Conservation (phyloP, 768 basidiomycete species). For the Pleurotus salmoneostramineus region DNA sequence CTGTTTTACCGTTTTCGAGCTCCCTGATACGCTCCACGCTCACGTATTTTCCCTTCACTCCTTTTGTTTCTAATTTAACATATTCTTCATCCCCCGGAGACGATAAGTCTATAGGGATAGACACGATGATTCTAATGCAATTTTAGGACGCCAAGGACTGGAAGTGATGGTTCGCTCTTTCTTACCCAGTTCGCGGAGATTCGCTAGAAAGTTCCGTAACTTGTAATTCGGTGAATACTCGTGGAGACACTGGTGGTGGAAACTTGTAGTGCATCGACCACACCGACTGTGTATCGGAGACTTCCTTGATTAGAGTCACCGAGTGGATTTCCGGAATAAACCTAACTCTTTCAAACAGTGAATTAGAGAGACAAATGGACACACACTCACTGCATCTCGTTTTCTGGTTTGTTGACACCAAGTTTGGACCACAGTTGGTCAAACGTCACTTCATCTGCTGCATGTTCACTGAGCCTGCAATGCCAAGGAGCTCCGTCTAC, state of each 20-base stretch:
- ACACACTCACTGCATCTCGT: conserved; percentile 60
- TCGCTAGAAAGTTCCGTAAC: conserved; percentile 48
- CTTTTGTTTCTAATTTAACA: conserved; percentile 58
- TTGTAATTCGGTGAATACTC: conserved; percentile 74
- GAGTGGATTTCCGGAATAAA: conserved; percentile 65
- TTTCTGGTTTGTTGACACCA: conserved; percentile 58
- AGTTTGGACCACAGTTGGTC: conserved; percentile 71
- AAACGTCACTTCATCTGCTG: conserved; percentile 63
- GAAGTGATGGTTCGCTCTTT: not conserved
- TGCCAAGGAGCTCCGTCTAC: conserved; percentile 65
- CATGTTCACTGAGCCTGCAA: conserved; percentile 64
- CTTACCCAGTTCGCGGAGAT: conserved; percentile 59
- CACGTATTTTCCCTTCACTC: conserved; percentile 63
- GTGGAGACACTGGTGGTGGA: conserved; percentile 63
- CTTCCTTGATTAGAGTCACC: conserved; percentile 54
- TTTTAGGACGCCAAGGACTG: not conserved
- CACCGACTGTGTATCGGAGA: conserved; percentile 61
- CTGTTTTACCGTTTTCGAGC: conserved; percentile 57
- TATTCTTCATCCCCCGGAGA: conserved; percentile 47
- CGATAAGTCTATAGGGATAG: conserved; percentile 66
- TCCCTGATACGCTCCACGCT: conserved; percentile 65
- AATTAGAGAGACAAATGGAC: not conserved
- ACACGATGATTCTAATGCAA: conserved; percentile 42
- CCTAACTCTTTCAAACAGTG: conserved; percentile 29
- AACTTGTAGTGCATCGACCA: conserved; percentile 77